Conservation (phyloP, 192 early-diverging fungal species). For the Globomyces pollinis-pini region DNA sequence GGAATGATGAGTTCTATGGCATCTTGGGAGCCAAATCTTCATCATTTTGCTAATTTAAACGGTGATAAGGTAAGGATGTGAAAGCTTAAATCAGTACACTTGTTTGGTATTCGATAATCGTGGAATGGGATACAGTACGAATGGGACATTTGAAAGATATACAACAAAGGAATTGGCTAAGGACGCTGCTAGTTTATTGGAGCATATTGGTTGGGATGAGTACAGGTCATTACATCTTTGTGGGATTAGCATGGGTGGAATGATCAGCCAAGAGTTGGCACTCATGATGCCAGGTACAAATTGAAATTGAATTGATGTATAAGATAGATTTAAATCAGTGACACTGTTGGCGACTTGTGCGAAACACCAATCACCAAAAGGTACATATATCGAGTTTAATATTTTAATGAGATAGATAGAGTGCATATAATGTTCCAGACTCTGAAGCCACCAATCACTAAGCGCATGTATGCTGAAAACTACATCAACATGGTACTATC, state of each 20-base stretch:
- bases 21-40: conserved; percentile 1
- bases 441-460: too few relatives aligned
- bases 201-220: background rate
- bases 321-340: too few relatives aligned
- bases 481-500: background rate
- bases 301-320: too few relatives aligned
- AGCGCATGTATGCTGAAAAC: too few relatives aligned
- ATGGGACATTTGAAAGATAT: background rate
- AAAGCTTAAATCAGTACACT: too few relatives aligned
- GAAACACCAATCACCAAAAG: background rate
- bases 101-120: conserved; percentile 16
- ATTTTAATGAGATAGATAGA: too few relatives aligned
- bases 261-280: background rate
- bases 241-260: conserved; percentile 8
- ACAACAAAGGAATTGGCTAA: conserved; percentile 5
- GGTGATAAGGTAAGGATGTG: background rate
- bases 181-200: background rate
- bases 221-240: background rate
- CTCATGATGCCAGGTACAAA: background rate
- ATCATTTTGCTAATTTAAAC: conserved; percentile 4
- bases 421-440: too few relatives aligned
- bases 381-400: too few relatives aligned
- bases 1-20: conserved; percentile 6
- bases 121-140: conserved; percentile 7
- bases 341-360: conserved; percentile 4